Percentiles rank a stretch among this genome's conserved stretches.
phyloP scores from a whole-genome alignment of 1,284 basidiomycete genomes.

The Fomitiporia mediterranea region DNA sequence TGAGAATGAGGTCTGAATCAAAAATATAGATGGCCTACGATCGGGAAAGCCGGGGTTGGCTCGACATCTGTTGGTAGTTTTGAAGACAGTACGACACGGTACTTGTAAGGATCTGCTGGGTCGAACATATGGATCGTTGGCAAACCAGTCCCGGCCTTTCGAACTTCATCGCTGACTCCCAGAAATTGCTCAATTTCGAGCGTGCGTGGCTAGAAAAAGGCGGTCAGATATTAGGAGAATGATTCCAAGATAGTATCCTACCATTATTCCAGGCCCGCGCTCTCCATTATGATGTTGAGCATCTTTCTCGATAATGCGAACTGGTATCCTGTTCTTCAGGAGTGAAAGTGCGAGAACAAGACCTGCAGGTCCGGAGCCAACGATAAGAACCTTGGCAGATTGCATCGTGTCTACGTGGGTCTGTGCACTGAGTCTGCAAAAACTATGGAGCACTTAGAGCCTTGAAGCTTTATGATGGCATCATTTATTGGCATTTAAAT shows the following conservation, averaged over 20 bases:
- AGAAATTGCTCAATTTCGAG: conserved; percentile 19
- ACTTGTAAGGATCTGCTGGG: background rate
- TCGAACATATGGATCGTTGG: conserved; percentile 9
- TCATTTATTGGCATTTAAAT: too few relatives aligned
- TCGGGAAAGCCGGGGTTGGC: too few relatives aligned
- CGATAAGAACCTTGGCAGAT: too few relatives aligned
- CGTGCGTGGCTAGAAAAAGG: conserved; percentile 14
- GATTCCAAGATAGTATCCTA: too few relatives aligned
- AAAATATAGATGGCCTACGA: too few relatives aligned
- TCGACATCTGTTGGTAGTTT: background rate
- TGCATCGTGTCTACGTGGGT: too few relatives aligned
- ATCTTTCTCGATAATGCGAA: conserved; percentile 20
- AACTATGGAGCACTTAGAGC: too few relatives aligned
- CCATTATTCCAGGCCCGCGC: too few relatives aligned
- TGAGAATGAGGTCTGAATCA: background rate
- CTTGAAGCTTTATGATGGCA: too few relatives aligned
- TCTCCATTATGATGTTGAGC: background rate
- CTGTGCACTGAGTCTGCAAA: too few relatives aligned
- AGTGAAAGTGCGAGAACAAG: conserved; percentile 15
- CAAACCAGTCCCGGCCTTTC: background rate
- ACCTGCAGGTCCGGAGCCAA: conserved; percentile 17
- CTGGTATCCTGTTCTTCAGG: conserved; percentile 15
- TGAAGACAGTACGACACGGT: background rate
- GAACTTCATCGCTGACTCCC: conserved; percentile 4
- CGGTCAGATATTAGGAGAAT: background rate